Evolutionary conservation across 768 basidiomycete genomes (phyloP), one percentile per base, ranked within the genome.

Genomic region (Leccinum barrowsii): DNA sequence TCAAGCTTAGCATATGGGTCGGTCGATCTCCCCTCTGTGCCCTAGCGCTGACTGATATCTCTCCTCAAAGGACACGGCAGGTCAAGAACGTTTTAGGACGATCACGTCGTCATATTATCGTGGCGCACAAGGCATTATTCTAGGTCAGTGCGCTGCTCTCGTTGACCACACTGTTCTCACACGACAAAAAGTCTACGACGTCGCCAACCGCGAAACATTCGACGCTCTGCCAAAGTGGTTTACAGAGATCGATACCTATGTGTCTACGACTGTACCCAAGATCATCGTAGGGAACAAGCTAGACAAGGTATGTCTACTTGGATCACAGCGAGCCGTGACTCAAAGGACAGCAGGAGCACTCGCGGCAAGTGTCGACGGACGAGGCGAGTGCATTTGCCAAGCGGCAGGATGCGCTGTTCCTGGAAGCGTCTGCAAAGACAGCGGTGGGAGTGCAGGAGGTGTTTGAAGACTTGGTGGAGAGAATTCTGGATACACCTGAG

Each of bases 1-100:
- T 92, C 63, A 98, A 98, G 75, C 78, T 99, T 17, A 94, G 90
- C 56, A 96, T 98, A 73, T 99, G 97, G 97, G 95, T 96, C 65
- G 60, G 87, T 74, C n/a, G 17, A 52, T 22, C 24, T 40, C 1
- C 21, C 7, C 19, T 24, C 42, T 19, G 7, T 15, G 12, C 15
- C n/a, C 34, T 22, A 34, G 35, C 52, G 21, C 21, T n/a, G 13
- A 11, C 47, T 56, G 22, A 57, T 11, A 47, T 5, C 12, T 17
- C 3, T 3, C 3, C 3, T 15, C 7, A 22, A 40, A 94, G 93
- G 93, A 97, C 66, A 96, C 94, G 0, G 93, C 94, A 52, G 96
- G 97, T 0, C 96, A 98, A 73, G 97, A 99, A 74, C 86, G 96
- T 5, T 99, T 98, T 70, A 82, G 94, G 49, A 97, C 95, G 3